A percentile compares a stretch with the other conserved stretches of the same genome.
These are phyloP conservation scores for Stephania yunnanensis DNA, from an alignment of 164 flowering plant genomes.

Conservation along the genomic window DNA sequence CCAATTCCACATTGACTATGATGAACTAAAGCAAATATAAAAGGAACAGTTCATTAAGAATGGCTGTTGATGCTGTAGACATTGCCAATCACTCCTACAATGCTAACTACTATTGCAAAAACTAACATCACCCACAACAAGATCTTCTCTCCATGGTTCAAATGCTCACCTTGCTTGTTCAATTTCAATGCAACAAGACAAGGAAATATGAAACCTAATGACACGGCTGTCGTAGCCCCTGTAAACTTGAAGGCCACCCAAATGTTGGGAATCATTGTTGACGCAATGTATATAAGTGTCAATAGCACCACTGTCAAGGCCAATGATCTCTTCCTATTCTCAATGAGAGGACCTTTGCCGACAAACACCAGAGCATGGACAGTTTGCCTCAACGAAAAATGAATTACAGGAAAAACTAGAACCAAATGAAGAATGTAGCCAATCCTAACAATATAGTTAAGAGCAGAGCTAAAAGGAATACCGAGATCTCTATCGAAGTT, in stretches of 20 bases:
- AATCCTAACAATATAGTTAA: constrained; percentile 73
- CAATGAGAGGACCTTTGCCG: constrained; percentile 55
- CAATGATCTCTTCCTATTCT: constrained; percentile 75
- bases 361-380: constrained; percentile 67
- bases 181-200: constrained; percentile 67
- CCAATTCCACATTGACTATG: not conserved
- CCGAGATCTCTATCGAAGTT: constrained; percentile 91
- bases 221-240: constrained; percentile 92
- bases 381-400: constrained; percentile 90
- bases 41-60: constrained; percentile 29
- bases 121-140: constrained; percentile 68
- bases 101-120: constrained; percentile 59
- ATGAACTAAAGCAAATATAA: not conserved
- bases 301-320: constrained; percentile 53
- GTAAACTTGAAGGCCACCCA: constrained; percentile 99
- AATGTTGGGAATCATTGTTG: constrained; percentile 87
- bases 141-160: constrained; percentile 39
- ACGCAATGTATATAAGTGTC: constrained; percentile 58
- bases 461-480: constrained; percentile 58
- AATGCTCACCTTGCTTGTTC: constrained; percentile 32
- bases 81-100: constrained; percentile 80
- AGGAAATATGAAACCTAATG: constrained; percentile 89
- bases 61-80: constrained; percentile 45
- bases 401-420: constrained; percentile 92
- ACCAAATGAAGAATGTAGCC: constrained; percentile 85